Percentiles rank a stretch among this genome's conserved stretches.
Evolutionary conservation across 805 yeast genomes (phyloP).

Genomic region (Jamesozyma gamospora): DNA sequence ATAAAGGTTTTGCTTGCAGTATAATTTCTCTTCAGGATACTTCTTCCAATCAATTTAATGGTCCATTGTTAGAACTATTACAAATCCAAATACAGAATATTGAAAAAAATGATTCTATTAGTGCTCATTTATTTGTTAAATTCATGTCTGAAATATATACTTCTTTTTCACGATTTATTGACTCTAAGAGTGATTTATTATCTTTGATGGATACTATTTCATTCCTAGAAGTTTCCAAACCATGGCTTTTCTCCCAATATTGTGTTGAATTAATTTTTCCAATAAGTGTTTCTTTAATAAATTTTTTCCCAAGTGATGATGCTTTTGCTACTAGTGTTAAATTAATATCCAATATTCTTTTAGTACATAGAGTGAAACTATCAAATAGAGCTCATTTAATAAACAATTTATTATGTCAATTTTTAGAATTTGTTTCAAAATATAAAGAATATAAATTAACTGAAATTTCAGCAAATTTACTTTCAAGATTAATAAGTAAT

Average conservation of each 20-base stretch:
- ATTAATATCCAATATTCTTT: constrained; percentile 48
- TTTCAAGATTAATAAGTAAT: constrained; percentile 50
- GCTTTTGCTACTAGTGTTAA: constrained; percentile 35
- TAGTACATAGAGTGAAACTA: constrained; percentile 61
- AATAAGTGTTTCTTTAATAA: constrained; percentile 10
- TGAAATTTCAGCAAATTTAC: constrained; percentile 36
- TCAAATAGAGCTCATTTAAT: constrained; percentile 66
- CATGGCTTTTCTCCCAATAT: constrained; percentile 59
- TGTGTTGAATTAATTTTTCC: constrained; percentile 46
- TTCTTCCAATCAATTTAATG: constrained; percentile 2
- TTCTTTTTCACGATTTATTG: constrained; percentile 7
- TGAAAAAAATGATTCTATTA: constrained; percentile 15
- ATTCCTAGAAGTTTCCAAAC: constrained; percentile 36
- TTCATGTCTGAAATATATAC: constrained; percentile 27
- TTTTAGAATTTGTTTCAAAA: constrained; percentile 40
- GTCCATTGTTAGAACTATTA: constrained; percentile 16
- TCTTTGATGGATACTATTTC: constrained; percentile 30
- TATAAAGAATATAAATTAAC: constrained; percentile 14
- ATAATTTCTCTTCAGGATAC: constrained; percentile 8
- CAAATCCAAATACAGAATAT: constrained; percentile 11
- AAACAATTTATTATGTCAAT: constrained; percentile 36
- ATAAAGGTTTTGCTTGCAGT: constrained; percentile 11
- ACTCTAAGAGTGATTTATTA: constrained; percentile 4
- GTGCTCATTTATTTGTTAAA: constrained; percentile 20
- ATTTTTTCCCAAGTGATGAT: constrained; percentile 11